Percentiles rank a stretch among this genome's conserved stretches.
Evolutionary conservation across 2,329 filamentous ascomycete species (phyloP).

Genomic region (Trematosphaeria pertusa): DNA sequence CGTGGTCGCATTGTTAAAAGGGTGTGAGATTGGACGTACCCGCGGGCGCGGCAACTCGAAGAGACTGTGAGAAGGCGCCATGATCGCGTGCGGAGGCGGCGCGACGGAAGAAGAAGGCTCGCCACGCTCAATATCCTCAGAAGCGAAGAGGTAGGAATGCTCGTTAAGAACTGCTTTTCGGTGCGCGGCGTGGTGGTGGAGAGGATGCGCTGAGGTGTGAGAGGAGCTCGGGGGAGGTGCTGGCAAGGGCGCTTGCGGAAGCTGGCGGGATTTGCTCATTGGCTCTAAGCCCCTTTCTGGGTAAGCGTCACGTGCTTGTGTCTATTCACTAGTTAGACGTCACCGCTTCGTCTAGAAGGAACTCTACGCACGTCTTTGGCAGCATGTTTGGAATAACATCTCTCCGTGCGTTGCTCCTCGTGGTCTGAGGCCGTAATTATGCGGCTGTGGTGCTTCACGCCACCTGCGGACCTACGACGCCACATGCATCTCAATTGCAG

Average conservation of each 20-base stretch:
- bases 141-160: slow-evolving; percentile 22
- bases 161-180: slow-evolving; percentile 20
- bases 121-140: slow-evolving; percentile 3
- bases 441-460: background rate
- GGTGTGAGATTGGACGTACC: too few relatives aligned
- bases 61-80: slow-evolving; percentile 38
- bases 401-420: too few relatives aligned
- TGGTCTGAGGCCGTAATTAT: background rate
- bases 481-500: slow-evolving; percentile 6
- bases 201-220: slow-evolving; percentile 10
- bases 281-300: slow-evolving; percentile 14
- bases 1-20: too few relatives aligned
- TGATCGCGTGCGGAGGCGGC: slow-evolving; percentile 33
- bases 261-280: slow-evolving; percentile 11
- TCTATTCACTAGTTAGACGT: slow-evolving; percentile 2
- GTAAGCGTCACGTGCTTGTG: slow-evolving; percentile 17
- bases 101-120: slow-evolving; percentile 6
- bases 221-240: slow-evolving; percentile 10
- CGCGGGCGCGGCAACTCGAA: slow-evolving; percentile 49
- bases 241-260: slow-evolving; percentile 17
- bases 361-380: background rate
- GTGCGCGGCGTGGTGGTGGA: slow-evolving; percentile 7
- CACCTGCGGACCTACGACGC: slow-evolving; percentile 11
- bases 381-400: too few relatives aligned
- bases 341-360: background rate